Base-by-base conservation (phyloP, 805 yeast genomes). In the Starmerella floris region DNA sequence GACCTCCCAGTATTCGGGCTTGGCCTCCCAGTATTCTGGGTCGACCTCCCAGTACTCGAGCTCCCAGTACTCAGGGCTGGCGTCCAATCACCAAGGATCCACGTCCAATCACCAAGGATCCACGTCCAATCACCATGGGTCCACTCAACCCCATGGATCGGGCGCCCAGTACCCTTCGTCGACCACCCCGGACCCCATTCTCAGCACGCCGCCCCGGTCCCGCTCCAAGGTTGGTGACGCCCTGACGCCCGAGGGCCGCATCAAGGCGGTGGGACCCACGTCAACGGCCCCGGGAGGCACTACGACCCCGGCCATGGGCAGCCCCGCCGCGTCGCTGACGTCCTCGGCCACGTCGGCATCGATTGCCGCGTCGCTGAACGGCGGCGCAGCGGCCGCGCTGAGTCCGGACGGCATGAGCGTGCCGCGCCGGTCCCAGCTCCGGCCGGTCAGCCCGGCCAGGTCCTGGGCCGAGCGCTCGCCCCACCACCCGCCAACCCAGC, bases 351-450 rank as follows among this genome's bases (percentile, higher is more conserved):
- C 26, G 41, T 27, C 23, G 6, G 23, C 35, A 16, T 19, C 26
- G 32, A 10, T n/a, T 16, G 17, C 32, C n/a, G 13, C 32, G 21
- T 17, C 31, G 19, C 32, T 33, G 23, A 25, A 25, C 28, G 28
- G 28, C 28, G 28, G 11, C 13, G 28, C 28, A 13, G 39, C 20
- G 31, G 11, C 40, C 11, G 26, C n/a, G 20, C 30, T 46, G 21
- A 13, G n/a, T 9, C 32, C 37, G 25, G 39, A 36, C 23, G 32
- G 30, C 30, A 36, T 36, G 31, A 27, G 19, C 20, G 41, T 49
- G 9, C 52, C 52, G 11, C 37, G n/a, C 37, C 45, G 52, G 30
- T 47, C 51, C 25, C 43, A 41, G 27, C 43, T 48, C 27, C 41
- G 52, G 11, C 47, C 51, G 11, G 36, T 38, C 4, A 39, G 45